phyloP scores from a whole-genome alignment of 305 asterid genomes.

The Fraxinus dipetala region DNA sequence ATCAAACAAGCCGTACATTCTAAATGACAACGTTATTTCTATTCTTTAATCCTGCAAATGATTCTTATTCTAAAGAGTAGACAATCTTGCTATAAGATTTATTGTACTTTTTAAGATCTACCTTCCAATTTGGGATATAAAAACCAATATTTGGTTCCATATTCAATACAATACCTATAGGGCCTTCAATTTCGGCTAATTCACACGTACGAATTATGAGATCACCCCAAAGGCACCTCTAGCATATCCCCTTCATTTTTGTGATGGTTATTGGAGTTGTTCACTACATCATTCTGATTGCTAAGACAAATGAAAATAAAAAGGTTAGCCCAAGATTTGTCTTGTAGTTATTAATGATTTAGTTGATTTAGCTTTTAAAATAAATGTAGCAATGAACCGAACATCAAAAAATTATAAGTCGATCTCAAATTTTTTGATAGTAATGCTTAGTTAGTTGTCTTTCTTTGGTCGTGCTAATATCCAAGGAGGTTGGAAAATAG shows the following conservation, averaged over 20 bases:
- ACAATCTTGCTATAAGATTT: too few species aligned
- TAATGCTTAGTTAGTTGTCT: neutral
- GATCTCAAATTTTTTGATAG: neutral
- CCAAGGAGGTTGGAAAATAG: conserved; percentile 20
- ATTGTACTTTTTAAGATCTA: neutral
- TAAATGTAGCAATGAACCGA: neutral
- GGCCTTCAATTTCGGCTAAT: neutral
- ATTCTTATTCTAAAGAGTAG: neutral
- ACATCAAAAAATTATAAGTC: neutral
- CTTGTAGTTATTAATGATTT: too few species aligned
- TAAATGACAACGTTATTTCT: conserved; percentile 9
- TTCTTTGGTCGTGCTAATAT: neutral
- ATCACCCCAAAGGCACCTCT: neutral
- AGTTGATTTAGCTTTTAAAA: neutral
- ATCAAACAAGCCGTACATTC: neutral
- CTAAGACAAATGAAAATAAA: neutral
- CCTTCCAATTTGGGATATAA: neutral
- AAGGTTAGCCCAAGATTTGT: neutral
- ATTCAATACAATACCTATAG: neutral
- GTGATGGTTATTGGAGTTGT: neutral
- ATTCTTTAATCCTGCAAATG: conserved; percentile 8
- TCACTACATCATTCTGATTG: neutral
- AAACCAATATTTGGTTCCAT: neutral
- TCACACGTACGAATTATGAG: neutral
- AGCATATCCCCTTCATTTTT: too few species aligned